Base-by-base conservation (phyloP, 345 rosid genomes). In the Brassica nigra region DNA sequence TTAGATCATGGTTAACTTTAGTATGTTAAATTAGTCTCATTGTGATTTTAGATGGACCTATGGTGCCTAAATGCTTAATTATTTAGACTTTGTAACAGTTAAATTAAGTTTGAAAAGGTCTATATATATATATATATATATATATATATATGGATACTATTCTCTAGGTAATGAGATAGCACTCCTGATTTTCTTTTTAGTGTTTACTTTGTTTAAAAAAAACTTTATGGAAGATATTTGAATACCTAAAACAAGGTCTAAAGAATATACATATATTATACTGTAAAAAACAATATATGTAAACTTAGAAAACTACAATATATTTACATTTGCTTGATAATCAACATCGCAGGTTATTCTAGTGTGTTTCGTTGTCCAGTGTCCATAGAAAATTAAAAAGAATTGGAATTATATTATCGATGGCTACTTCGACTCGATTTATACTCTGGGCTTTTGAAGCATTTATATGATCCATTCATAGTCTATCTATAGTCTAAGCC, bases 401-500 rank as follows among this genome's bases (percentile, higher is more conserved):
- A 29, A 62, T 62, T 62, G 31, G 15, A 5, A 70, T 12, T 34
- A 70, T 16, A 6, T 15, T 20, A 2, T 18, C 9, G 30, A 6
- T 33, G 65, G 49, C 33, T 34, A 55, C 31, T 30, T 58, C 15
- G 3, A 20, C 6, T 64, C n/a, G 8, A n/a, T 33, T 18, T 55
- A 55, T 7, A 58, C n/a, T 18, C 8, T 75, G 71, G 71, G 71
- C 37, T 54, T 27, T n/a, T 15, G 34, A 66, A 66, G 55, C 37
- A 37, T 49, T 65, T 30, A 30, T 18, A 63, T 62, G 30, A 28
- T 10, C 59, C 42, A 3, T n/a, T 6, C 18, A 62, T 62, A 14
- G 7, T 44, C 61, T 18, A 29, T 6, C 27, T 63, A 2, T 64
- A 33, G 44, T 33, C 47, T 64, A 33, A 34, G 47, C 47, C 68